Conservation (phyloP, 352 stramenopile genomes). For the Thraustotheca clavata region DNA sequence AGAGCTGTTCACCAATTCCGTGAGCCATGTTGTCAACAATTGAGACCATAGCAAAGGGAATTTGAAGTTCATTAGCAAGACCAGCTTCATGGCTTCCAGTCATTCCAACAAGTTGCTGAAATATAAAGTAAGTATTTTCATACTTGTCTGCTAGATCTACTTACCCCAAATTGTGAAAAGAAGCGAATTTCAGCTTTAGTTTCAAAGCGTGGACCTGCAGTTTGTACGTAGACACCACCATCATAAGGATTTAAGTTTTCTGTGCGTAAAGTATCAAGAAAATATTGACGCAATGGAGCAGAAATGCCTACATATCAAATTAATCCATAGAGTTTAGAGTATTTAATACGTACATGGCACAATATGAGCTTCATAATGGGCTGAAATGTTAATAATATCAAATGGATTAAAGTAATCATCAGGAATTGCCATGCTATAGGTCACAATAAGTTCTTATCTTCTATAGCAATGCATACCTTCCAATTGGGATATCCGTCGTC, state of each 20-base stretch:
- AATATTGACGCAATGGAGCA: constrained; percentile 29
- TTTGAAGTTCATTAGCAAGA: constrained; percentile 68
- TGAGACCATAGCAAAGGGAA: constrained; percentile 80
- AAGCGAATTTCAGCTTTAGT: constrained; percentile 87
- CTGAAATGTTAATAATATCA: constrained; percentile 74
- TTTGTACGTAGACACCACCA: constrained; percentile 82
- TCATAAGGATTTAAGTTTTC: constrained; percentile 47
- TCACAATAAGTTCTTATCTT: not conserved
- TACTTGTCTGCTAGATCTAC: not conserved
- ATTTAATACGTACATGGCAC: constrained; percentile 47
- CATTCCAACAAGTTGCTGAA: constrained; percentile 78
- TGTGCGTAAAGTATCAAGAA: constrained; percentile 40
- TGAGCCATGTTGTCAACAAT: constrained; percentile 88
- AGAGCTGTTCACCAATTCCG: constrained; percentile 68
- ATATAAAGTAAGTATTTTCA: not conserved
- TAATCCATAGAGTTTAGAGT: not conserved
- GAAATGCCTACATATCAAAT: constrained; percentile 15
- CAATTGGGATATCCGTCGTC: constrained; percentile 39
- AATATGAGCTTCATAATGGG: constrained; percentile 76
- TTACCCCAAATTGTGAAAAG: constrained; percentile 70
- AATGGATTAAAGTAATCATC: constrained; percentile 87
- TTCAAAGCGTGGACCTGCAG: constrained; percentile 77
- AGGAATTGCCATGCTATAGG: constrained; percentile 39
- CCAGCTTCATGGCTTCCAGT: constrained; percentile 82
- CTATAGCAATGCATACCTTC: constrained; percentile 23